A percentile compares a stretch with the other conserved stretches of the same genome.
phyloP scores from a whole-genome alignment of 495 filamentous ascomycete genomes.

The Lepraria neglecta region DNA sequence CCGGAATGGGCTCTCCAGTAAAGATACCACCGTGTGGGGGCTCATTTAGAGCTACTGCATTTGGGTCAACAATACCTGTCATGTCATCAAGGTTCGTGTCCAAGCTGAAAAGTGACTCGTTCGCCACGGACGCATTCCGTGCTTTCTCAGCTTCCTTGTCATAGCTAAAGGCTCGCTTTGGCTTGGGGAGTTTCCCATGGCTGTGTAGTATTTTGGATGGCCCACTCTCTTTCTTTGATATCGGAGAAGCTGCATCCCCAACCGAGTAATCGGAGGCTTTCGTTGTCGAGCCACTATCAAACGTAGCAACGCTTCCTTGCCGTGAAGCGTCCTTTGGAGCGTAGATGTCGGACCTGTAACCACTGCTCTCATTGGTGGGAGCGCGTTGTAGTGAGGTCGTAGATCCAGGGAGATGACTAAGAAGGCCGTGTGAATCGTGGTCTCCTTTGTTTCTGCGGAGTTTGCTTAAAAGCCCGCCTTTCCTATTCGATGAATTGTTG shows the following conservation, averaged over 20 bases:
- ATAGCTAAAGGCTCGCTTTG: slow-evolving; percentile 53
- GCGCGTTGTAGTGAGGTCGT: slow-evolving; percentile 45
- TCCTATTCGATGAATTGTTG: slow-evolving; percentile 42
- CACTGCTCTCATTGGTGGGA: slow-evolving; percentile 37
- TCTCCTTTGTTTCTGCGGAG: slow-evolving; percentile 56
- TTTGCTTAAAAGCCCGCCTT: slow-evolving; percentile 60
- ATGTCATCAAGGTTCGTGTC: slow-evolving; percentile 80
- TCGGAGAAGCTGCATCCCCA: slow-evolving; percentile 21
- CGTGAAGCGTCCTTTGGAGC: slow-evolving; percentile 37
- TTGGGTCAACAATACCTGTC: slow-evolving; percentile 64
- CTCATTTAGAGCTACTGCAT: slow-evolving; percentile 37
- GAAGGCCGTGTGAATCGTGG: slow-evolving; percentile 33
- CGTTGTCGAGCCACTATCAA: slow-evolving; percentile 28
- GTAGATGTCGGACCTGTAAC: slow-evolving; percentile 46
- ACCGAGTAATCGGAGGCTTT: slow-evolving; percentile 26
- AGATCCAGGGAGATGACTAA: slow-evolving; percentile 52
- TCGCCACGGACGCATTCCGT: slow-evolving; percentile 41
- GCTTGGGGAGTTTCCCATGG: slow-evolving; percentile 32
- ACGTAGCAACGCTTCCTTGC: slow-evolving; percentile 37
- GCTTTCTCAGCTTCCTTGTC: slow-evolving; percentile 38
- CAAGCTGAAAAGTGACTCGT: slow-evolving; percentile 55
- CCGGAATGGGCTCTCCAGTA: slow-evolving; percentile 45
- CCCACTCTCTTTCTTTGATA: slow-evolving; percentile 26
- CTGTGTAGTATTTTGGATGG: slow-evolving; percentile 26
- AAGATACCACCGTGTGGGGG: slow-evolving; percentile 54